Conservation (phyloP, 768 basidiomycete species). For the Wakefieldia striispora region DNA sequence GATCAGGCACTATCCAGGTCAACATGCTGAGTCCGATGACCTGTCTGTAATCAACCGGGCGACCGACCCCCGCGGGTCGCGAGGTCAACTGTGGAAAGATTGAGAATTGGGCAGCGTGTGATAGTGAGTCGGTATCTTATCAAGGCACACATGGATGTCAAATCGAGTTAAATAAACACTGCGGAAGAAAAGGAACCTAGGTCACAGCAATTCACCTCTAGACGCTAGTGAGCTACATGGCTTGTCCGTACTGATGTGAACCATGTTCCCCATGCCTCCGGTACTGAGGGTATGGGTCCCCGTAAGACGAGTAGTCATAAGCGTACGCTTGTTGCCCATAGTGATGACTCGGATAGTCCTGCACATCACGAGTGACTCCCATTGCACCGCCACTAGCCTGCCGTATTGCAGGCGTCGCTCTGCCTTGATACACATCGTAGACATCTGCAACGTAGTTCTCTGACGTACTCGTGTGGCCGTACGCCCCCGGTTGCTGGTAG, state of each 20-base stretch:
- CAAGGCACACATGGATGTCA: constrained; percentile 10
- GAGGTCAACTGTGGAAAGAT: background rate
- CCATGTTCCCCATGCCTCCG: constrained; percentile 31
- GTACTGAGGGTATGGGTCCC: constrained; percentile 27
- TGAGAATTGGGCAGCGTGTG: background rate
- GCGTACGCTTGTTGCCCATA: constrained; percentile 21
- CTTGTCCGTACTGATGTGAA: constrained; percentile 32
- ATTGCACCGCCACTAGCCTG: constrained; percentile 32
- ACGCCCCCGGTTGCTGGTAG: constrained; percentile 34
- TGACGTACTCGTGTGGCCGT: constrained; percentile 13
- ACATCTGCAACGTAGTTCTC: constrained; percentile 42
- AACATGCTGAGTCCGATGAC: background rate
- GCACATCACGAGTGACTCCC: constrained; percentile 39
- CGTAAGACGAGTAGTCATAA: constrained; percentile 30
- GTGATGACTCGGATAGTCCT: constrained; percentile 36
- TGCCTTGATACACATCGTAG: constrained; percentile 57
- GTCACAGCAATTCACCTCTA: constrained; percentile 16
- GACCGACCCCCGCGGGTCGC: background rate
- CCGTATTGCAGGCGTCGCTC: constrained; percentile 35
- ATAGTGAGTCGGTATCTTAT: constrained; percentile 1
- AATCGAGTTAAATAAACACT: constrained; percentile 29
- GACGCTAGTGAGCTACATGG: constrained; percentile 25
- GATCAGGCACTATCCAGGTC: no score
- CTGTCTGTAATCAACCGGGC: background rate
- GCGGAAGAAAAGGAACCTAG: constrained; percentile 10